Evolutionary conservation across 805 yeast genomes (phyloP).

Genomic region (Metschnikowia henanensis): DNA sequence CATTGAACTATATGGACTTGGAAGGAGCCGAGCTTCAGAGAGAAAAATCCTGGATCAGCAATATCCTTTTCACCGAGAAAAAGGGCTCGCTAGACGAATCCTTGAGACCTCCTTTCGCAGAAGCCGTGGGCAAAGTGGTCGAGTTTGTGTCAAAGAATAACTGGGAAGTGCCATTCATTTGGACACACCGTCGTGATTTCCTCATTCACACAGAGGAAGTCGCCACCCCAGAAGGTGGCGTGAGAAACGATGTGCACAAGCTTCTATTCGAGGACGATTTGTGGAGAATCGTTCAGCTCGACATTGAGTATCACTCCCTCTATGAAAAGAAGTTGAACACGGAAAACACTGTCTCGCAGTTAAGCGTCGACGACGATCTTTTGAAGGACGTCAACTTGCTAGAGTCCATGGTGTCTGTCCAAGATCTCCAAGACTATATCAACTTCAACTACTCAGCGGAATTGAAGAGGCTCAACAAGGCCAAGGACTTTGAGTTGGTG

Average conservation of each 20-base stretch:
- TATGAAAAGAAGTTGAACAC: conserved; percentile 70
- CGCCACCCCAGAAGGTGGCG: conserved; percentile 36
- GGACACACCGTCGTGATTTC: conserved; percentile 94
- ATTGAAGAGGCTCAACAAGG: conserved; percentile 43
- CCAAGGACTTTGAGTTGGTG: conserved; percentile 28
- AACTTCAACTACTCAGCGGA: conserved; percentile 69
- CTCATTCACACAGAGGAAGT: conserved; percentile 56
- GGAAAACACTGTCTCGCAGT: conserved; percentile 51
- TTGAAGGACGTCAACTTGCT: conserved; percentile 57
- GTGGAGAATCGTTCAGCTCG: conserved; percentile 88
- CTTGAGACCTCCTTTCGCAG: conserved; percentile 53
- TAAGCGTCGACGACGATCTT: conserved; percentile 56
- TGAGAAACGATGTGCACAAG: conserved; percentile 43
- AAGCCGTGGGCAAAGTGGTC: conserved; percentile 69
- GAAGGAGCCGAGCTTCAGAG: conserved; percentile 63
- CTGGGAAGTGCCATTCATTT: conserved; percentile 91
- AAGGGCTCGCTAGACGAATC: conserved; percentile 38
- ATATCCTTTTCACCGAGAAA: conserved; percentile 59
- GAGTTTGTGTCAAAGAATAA: conserved; percentile 74
- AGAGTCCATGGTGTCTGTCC: conserved; percentile 71
- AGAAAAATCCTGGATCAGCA: conserved; percentile 83
- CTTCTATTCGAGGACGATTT: conserved; percentile 77
- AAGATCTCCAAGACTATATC: conserved; percentile 83
- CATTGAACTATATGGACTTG: conserved; percentile 67
- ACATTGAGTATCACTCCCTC: conserved; percentile 84